Evolutionary conservation across 371 early-diverging fungal species (phyloP).

Genomic region (Mucor irregularis): DNA sequence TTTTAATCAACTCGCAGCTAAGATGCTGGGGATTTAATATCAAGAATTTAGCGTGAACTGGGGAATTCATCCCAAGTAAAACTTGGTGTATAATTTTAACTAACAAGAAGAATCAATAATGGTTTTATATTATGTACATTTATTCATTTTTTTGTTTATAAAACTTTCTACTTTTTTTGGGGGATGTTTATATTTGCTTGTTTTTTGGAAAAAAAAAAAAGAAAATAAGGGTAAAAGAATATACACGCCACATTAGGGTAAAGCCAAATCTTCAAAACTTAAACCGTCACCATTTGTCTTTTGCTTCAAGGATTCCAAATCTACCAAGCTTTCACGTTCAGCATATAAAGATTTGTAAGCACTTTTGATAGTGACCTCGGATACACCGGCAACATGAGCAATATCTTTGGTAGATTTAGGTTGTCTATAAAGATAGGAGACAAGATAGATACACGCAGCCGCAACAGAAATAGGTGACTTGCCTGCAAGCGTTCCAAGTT

Average conservation of each 20-base stretch:
- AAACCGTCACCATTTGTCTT: conserved; percentile 43
- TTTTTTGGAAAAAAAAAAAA: background rate
- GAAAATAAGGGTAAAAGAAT: background rate
- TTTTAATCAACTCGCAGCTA: too few species aligned
- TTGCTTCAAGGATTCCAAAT: conserved; percentile 47
- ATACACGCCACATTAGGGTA: conserved; percentile 33
- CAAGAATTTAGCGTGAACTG: too few species aligned
- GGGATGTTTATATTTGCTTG: too few species aligned
- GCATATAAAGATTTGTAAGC: conserved; percentile 76
- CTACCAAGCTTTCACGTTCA: conserved; percentile 59
- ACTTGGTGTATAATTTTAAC: background rate
- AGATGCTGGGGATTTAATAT: too few species aligned
- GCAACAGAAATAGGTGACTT: conserved; percentile 91
- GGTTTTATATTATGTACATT: background rate
- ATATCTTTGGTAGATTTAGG: conserved; percentile 77
- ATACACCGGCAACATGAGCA: conserved; percentile 83
- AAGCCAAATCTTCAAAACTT: conserved; percentile 50
- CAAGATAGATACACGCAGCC: conserved; percentile 89
- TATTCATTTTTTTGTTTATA: background rate
- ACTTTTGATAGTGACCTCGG: conserved; percentile 88
- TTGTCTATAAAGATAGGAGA: conserved; percentile 67
- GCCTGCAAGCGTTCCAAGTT: conserved; percentile 83
- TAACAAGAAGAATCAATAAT: background rate
- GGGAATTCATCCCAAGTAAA: too few species aligned
- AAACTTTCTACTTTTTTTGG: background rate